A percentile compares a stretch with the other conserved stretches of the same genome.
These are phyloP conservation scores for Tolypocladium amazonense DNA, from an alignment of 2,329 filamentous ascomycete genomes.

Conservation along the genomic window DNA sequence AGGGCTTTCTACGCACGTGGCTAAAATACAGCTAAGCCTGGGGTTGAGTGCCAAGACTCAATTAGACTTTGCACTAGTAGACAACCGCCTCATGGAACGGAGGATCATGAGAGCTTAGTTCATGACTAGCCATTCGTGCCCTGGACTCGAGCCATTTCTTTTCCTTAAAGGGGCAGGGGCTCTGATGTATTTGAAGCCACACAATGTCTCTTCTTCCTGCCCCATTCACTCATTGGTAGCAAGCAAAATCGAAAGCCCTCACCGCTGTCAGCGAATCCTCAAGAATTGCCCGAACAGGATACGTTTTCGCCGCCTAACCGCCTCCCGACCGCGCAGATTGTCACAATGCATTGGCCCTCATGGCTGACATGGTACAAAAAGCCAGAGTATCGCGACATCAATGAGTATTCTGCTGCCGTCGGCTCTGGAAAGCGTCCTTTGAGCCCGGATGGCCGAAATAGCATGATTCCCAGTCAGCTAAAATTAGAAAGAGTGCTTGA, in stretches of 20 bases:
- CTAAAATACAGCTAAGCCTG: no score
- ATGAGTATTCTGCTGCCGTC: slow-evolving; percentile 28
- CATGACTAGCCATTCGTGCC: no score
- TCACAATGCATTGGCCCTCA: slow-evolving; percentile 5
- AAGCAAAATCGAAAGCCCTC: background rate
- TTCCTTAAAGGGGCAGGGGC: no score
- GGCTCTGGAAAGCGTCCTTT: slow-evolving; percentile 22
- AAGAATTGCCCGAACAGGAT: background rate
- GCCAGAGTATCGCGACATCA: slow-evolving; percentile 36
- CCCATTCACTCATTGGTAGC: no score
- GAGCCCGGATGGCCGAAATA: slow-evolving; percentile 22
- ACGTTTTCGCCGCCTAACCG: background rate
- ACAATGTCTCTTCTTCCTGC: no score
- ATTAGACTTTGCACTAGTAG: no score
- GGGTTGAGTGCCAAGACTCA: no score
- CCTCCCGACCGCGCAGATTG: background rate
- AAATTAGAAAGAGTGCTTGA: slow-evolving; percentile 33
- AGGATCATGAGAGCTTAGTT: no score
- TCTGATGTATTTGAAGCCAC: no score
- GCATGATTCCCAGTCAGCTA: slow-evolving; percentile 12
- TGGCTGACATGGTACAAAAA: slow-evolving; percentile 39
- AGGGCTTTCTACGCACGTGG: no score
- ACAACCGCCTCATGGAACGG: no score
- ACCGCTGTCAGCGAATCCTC: background rate
- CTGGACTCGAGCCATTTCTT: no score